phyloP scores from a whole-genome alignment of 805 yeast species.

The Tetrapisispora nanseiensis region DNA sequence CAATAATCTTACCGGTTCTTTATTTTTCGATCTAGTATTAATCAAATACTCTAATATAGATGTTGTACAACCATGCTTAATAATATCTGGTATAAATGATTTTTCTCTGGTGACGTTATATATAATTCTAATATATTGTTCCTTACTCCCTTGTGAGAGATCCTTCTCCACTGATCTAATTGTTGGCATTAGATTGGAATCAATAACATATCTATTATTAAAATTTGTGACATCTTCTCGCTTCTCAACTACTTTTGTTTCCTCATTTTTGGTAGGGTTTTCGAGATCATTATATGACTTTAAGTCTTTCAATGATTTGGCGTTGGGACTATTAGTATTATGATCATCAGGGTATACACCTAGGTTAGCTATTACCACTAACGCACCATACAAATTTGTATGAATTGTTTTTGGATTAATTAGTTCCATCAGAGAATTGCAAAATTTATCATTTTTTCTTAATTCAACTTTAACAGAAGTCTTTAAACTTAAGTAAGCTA shows the following conservation, averaged over 20 bases:
- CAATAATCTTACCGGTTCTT: constrained; percentile 19
- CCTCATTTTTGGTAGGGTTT: constrained; percentile 12
- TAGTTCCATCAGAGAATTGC: constrained; percentile 25
- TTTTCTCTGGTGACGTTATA: constrained; percentile 25
- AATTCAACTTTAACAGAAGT: constrained; percentile 29
- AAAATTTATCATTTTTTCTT: constrained; percentile 31
- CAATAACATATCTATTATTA: constrained; percentile 14
- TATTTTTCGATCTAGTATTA: constrained; percentile 6
- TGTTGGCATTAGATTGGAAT: constrained; percentile 14
- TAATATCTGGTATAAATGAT: constrained; percentile 23
- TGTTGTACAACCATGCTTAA: constrained; percentile 40
- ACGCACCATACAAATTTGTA: constrained; percentile 23
- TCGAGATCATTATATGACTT: constrained; percentile 27
- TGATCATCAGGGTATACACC: constrained; percentile 16
- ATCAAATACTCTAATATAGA: constrained; percentile 32
- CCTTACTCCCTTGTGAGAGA: constrained; percentile 19
- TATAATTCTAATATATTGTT: constrained; percentile 26
- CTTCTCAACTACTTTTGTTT: constrained; percentile 5
- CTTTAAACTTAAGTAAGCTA: constrained; percentile 42
- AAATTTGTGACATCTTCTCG: constrained; percentile 16
- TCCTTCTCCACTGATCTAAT: constrained; percentile 9
- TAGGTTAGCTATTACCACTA: constrained; percentile 29
- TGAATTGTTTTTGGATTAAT: constrained; percentile 9
- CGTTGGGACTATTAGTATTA: constrained; percentile 6
- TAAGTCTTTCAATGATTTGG: constrained; percentile 22